These are phyloP conservation scores for Thelephora terrestris DNA, from an alignment of 1,284 basidiomycete species.

Conservation along the genomic window DNA sequence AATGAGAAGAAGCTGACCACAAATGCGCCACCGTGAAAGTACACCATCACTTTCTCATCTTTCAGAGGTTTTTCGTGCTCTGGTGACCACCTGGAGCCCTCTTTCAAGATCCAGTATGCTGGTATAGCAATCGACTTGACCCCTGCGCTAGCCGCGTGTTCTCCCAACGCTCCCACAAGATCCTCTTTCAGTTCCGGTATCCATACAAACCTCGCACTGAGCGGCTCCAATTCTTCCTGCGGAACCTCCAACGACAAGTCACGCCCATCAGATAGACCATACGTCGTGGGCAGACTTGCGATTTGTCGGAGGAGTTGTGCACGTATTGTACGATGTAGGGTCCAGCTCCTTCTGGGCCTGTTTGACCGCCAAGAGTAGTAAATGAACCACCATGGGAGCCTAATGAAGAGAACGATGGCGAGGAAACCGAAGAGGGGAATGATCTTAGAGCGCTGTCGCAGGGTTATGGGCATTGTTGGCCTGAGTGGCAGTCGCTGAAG, in stretches of 20 bases:
- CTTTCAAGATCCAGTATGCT: background rate
- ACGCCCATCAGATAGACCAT: background rate
- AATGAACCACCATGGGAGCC: conserved; percentile 7
- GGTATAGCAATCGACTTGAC: background rate
- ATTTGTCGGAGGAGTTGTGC: background rate
- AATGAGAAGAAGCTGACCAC: conserved; percentile 10
- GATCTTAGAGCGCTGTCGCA: conserved; percentile 8
- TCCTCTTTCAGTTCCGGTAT: background rate
- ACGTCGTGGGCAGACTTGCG: background rate
- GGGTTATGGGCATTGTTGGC: too few species aligned
- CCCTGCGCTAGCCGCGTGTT: background rate
- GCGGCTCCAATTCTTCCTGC: background rate
- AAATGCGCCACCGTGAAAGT: conserved; percentile 43
- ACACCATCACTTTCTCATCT: conserved; percentile 44
- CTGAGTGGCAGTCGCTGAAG: too few species aligned
- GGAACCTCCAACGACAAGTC: conserved; percentile 1
- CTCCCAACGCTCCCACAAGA: background rate
- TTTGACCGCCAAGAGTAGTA: conserved; percentile 1
- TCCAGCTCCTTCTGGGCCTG: conserved; percentile 1
- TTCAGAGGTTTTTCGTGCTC: background rate
- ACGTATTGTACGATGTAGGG: background rate
- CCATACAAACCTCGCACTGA: background rate
- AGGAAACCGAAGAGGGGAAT: conserved; percentile 6
- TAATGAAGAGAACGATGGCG: conserved; percentile 4
- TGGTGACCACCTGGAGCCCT: background rate